Conservation (phyloP, 2,329 filamentous ascomycete species). For the Diaporthe sp. region DNA sequence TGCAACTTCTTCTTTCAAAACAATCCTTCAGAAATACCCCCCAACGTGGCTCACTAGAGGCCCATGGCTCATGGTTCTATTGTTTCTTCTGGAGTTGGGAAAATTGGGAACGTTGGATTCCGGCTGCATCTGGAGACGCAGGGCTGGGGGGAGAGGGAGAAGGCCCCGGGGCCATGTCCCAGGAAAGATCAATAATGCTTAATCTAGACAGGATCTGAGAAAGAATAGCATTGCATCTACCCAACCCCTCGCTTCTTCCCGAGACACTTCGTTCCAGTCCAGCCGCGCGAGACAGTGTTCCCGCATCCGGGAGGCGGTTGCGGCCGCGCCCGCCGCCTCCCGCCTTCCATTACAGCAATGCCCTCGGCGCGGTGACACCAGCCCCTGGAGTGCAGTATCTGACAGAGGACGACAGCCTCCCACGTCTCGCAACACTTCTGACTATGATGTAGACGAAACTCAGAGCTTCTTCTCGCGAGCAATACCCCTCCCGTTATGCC, state of each 20-base stretch:
- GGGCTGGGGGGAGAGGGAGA: neutral
- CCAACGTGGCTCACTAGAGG: neutral
- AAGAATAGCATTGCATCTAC: slow-evolving; percentile 27
- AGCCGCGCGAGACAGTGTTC: neutral
- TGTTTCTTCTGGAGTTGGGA: neutral
- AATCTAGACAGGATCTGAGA: slow-evolving; percentile 39
- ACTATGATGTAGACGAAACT: neutral
- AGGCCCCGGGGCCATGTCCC: neutral
- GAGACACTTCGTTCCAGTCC: neutral
- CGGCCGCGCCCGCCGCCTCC: neutral
- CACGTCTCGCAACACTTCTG: neutral
- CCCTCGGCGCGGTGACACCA: neutral
- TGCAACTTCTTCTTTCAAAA: slow-evolving; percentile 23
- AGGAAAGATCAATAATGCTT: slow-evolving; percentile 34
- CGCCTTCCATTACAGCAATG: neutral
- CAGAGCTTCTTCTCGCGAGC: neutral
- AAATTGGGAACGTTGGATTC: neutral
- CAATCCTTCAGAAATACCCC: slow-evolving; percentile 20
- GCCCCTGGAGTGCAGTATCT: neutral
- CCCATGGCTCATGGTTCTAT: neutral
- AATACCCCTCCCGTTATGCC: neutral
- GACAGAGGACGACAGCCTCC: neutral
- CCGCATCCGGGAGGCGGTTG: neutral
- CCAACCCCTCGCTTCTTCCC: neutral
- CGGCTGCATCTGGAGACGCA: neutral